These are phyloP conservation scores for Diplodia corticola DNA, from an alignment of 2,329 filamentous ascomycete genomes.

Conservation along the genomic window DNA sequence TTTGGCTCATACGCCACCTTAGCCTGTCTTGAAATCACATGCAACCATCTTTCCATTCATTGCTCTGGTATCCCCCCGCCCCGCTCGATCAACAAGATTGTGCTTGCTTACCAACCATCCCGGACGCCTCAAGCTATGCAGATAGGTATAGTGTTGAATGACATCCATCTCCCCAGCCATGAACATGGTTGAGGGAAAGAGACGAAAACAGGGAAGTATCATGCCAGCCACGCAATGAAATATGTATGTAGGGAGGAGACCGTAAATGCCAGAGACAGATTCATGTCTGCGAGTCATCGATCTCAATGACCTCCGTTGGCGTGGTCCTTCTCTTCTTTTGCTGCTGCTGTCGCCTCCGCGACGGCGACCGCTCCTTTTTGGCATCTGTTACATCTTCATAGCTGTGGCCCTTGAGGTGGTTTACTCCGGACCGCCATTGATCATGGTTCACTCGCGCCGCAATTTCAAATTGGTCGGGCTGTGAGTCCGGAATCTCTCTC, in stretches of 20 bases:
- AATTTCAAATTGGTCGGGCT: neutral
- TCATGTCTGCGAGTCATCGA: conserved; percentile 3
- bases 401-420: neutral
- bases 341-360: neutral
- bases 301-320: neutral
- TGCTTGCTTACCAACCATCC: neutral
- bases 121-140: neutral
- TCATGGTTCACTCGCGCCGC: neutral
- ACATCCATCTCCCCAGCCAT: neutral
- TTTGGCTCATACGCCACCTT: neutral
- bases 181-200: neutral
- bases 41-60: neutral
- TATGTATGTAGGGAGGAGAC: too few species aligned
- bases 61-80: neutral
- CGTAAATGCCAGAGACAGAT: neutral
- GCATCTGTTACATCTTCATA: neutral
- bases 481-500: neutral
- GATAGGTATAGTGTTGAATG: neutral
- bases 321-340: neutral
- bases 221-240: neutral
- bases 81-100: neutral
- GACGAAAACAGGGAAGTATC: neutral
- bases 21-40: neutral
- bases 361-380: neutral
- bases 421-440: neutral